These are phyloP conservation scores for Pichia cactophila DNA, from an alignment of 1,139 yeast species.

Conservation along the genomic window DNA sequence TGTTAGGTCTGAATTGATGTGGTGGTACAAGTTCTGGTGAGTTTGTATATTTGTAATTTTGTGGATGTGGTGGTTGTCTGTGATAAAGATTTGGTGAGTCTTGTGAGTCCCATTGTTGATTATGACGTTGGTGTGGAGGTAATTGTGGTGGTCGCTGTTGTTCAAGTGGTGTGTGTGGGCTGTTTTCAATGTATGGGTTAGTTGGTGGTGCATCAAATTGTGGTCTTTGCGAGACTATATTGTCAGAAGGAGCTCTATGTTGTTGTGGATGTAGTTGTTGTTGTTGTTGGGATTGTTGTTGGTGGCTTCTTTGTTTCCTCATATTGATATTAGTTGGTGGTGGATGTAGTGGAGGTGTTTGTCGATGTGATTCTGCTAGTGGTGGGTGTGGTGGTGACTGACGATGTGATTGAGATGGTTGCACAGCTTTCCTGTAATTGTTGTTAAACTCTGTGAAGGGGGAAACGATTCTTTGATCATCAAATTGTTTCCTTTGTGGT, in stretches of 20 bases:
- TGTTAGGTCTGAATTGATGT: conserved; percentile 7
- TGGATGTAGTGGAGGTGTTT: too few relatives aligned
- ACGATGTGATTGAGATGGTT: conserved; percentile 10
- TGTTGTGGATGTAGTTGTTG: neutral
- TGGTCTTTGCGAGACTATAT: conserved; percentile 2
- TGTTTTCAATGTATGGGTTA: conserved; percentile 9
- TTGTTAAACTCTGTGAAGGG: conserved; percentile 48
- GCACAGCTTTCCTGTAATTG: conserved; percentile 33
- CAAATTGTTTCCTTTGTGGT: conserved; percentile 5
- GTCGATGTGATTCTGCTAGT: too few relatives aligned
- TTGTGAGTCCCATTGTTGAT: neutral
- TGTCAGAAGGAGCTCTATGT: conserved; percentile 5
- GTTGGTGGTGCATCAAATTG: conserved; percentile 7
- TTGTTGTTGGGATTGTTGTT: neutral
- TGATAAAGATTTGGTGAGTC: neutral
- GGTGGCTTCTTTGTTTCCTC: neutral
- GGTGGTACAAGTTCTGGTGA: conserved; percentile 13
- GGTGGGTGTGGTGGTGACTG: neutral
- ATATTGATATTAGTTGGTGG: neutral
- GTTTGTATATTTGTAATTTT: conserved; percentile 3
- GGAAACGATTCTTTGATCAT: conserved; percentile 25
- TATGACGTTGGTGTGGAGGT: neutral
- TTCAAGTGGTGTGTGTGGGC: conserved; percentile 14
- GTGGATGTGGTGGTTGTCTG: conserved; percentile 2
- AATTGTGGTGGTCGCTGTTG: conserved; percentile 13